Base-by-base conservation (phyloP, 106 monocot species). In the Platanthera guangdongensis region DNA sequence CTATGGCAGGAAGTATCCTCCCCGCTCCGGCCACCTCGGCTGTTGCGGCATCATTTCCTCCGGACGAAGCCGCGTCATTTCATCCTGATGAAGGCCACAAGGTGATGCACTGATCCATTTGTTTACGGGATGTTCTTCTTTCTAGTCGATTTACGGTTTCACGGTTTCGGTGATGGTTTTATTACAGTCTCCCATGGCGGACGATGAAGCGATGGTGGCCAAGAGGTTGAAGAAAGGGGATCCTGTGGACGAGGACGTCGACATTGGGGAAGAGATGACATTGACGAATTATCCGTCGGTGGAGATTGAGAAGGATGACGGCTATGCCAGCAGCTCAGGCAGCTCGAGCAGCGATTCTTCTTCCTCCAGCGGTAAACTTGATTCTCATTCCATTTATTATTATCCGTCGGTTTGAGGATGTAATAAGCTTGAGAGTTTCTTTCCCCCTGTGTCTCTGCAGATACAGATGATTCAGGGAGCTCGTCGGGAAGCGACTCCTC, bases 191-290 rank as follows among this genome's bases (percentile, higher is more conserved):
- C 60, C 60, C 1, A 48, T 76, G 62, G 71, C 50, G 32, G 53
- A 30, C 16, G 83, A 75, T 0, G 82, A 78, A 3, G 72, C 57
- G 47, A 1, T 14, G 15, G 69, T 79, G 0, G 77, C 57, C 3
- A 74, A 79, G 74, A 92, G 75, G 84, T 76, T 54, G 50, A 82
- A 82, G 77, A 79, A 74, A 45, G 80, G 50, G 3, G 92, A 89
- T 10, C 53, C 78, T 0, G 87, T 57, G 3, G 96, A 93, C 10
- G 96, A 96, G 63, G 93, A 96, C 63, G 85, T 93, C 4, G 96
- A 96, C 75, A 96, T 96, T 70, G 93, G 88, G 0, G 96, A 95
- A 62, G 92, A 95, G 21, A 81, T 96, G 89, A 93, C 96, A 0
- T 74, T 82, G 10, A 55, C 79, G 7, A 73, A 89, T 74, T 91